Percentiles rank a stretch among this genome's conserved stretches.
Conservation (phyloP, 2,329 filamentous ascomycete species). For the Fusarium floridanum region DNA sequence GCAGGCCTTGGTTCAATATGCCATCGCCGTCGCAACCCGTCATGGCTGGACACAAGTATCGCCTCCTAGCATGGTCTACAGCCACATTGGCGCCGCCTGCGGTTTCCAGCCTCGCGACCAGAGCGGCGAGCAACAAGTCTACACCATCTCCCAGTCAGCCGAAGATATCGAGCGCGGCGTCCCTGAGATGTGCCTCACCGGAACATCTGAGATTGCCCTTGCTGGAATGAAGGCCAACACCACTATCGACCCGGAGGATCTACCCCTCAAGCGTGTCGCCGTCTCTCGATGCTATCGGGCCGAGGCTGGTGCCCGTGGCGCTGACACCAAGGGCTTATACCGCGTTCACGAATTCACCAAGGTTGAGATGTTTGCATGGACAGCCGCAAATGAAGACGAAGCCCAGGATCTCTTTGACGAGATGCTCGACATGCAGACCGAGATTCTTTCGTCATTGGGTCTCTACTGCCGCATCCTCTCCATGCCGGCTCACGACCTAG, state of each 20-base stretch:
- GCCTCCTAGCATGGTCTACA: conserved; percentile 92
- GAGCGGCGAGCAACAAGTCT: conserved; percentile 92
- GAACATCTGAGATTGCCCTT: conserved; percentile 94
- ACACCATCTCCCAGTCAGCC: conserved; percentile 77
- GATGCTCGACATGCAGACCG: conserved; percentile 87
- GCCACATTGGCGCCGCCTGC: conserved; percentile 89
- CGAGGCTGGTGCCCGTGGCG: conserved; percentile 90
- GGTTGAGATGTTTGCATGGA: conserved; percentile 98
- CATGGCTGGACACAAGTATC: conserved; percentile 84
- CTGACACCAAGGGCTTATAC: conserved; percentile 94
- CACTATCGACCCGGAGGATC: conserved; percentile 71
- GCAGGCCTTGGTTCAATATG: conserved; percentile 91
- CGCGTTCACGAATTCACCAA: conserved; percentile 99
- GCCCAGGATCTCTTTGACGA: conserved; percentile 79
- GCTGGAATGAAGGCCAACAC: conserved; percentile 88
- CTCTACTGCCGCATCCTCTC: conserved; percentile 91
- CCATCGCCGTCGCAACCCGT: conserved; percentile 77
- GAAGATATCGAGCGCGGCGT: conserved; percentile 72
- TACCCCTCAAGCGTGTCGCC: conserved; percentile 85
- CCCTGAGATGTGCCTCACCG: conserved; percentile 82
- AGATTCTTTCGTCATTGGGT: conserved; percentile 82
- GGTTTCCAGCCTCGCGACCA: conserved; percentile 95
- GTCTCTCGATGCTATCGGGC: conserved; percentile 95
- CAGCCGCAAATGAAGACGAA: conserved; percentile 65
- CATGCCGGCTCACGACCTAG: conserved; percentile 91